Base-by-base conservation (phyloP, 2,329 filamentous ascomycete genomes). In the Epichloe gansuensis region DNA sequence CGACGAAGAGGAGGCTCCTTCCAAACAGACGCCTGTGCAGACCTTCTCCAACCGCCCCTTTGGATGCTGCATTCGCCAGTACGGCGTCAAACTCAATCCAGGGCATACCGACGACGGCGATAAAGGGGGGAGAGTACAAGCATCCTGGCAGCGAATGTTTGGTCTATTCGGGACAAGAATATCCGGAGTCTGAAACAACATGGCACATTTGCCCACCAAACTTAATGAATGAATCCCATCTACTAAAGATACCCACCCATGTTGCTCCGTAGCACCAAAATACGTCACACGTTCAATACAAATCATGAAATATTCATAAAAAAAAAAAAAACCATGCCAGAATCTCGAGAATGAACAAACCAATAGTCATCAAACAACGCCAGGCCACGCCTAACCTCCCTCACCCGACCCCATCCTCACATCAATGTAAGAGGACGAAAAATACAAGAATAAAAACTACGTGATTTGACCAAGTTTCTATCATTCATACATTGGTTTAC, bases 51-150 rank as follows among this genome's bases (percentile, higher is more conserved):
- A 82, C 51, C 73, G 69, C 36, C 79, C 84, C 0, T 89, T 89
- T 60, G 67, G 71, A 2, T 89, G 85, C 63, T 87, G 84, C 59
- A 74, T 90, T 55, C 74, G 74, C 56, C 83, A 89, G 63, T 89
- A 86, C 58, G 85, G 85, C 5, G 68, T 86, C 45, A 72, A 67
- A 51, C 64, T 74, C 15, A 55, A 53, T 3, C 68, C 71, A 55
- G 49, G 54, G 25, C 67, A 78, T 55, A 75, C 27, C 87, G 83
- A 81, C 68, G 82, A 61, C 74, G 80, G 23, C 1, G 21, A 64
- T 74, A 13, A 55, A 52, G 5, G 69, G 27, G 27, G 3, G 27
- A 9, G 31, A 11, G 31, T 31, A 71, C 55, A 48, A 54, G 25
- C 67, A 78, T 55, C 75, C 34, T 88, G 83, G 81, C 69, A 82